Evolutionary conservation across 257 asterid genomes (phyloP), one percentile per base, ranked within the genome.

Genomic region (Jacaranda copaia): DNA sequence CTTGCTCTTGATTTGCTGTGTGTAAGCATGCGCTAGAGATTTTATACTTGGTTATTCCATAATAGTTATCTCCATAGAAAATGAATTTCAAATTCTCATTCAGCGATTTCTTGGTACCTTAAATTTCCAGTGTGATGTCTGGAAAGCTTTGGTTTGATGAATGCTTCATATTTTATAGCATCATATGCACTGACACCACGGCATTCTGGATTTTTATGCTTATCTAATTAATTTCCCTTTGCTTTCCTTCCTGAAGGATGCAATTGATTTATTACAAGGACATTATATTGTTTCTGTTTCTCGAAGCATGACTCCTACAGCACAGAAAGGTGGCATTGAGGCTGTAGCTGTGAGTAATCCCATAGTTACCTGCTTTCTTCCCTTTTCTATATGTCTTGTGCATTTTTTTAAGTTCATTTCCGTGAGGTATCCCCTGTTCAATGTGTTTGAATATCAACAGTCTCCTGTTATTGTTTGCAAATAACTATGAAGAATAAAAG

Each of bases 181-280:
- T 20, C 9, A 52, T 52, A 59, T 59, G 62, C 62, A 49, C 16
- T 69, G 62, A 46, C 45, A 68, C n/a, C 5, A 16, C 39, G 8
- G 10, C 40, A 68, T 35, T 7, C 8, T 62, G 16, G 20, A 66
- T 6, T 3, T 43, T 57, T 70, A 5, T 43, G 67, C 80, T 40
- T 60, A 43, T 73, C 63, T 65, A 72, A 14, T 69, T 66, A 59
- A 68, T 51, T 77, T 51, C 25, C 61, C 52, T 20, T 71, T 81
- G 80, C 70, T 72, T 69, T 45, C 15, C 57, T 81, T 58, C 66
- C 62, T 85, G 82, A 85, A 95, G 99, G 98, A 95, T 84, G 96
- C 97, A 67, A 87, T 86, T 80, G 99, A 95, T 86, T 80, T 95
- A 68, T 69, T 91, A 77, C 99, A 95, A 87, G 99, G 99, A 75